Evolutionary conservation across 2,329 filamentous ascomycete genomes (phyloP).

Genomic region (Tothia fuscella): DNA sequence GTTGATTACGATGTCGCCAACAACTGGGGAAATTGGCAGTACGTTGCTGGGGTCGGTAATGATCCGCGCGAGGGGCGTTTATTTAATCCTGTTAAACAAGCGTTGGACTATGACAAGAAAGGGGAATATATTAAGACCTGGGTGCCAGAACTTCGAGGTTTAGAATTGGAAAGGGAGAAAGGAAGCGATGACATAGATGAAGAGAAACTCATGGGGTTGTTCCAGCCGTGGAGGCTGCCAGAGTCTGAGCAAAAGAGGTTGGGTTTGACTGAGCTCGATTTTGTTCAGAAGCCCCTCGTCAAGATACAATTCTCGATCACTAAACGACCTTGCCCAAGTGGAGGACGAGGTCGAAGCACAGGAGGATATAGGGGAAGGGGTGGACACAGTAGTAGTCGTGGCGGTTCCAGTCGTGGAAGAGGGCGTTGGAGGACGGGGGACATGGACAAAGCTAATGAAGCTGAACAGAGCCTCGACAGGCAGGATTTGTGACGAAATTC

Average conservation of each 20-base stretch:
- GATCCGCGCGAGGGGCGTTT: constrained; percentile 62
- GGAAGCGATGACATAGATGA: constrained; percentile 16
- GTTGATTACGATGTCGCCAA: constrained; percentile 64
- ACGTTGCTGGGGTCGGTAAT: constrained; percentile 67
- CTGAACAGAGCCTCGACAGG: too few species aligned
- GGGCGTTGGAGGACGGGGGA: constrained; percentile 5
- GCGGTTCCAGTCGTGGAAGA: constrained; percentile 5
- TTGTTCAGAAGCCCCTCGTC: constrained; percentile 56
- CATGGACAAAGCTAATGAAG: not conserved
- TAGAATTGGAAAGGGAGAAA: constrained; percentile 26
- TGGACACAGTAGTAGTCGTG: not conserved
- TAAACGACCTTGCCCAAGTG: constrained; percentile 7
- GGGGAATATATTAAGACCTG: constrained; percentile 61
- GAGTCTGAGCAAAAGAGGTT: constrained; percentile 45
- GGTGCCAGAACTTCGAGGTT: constrained; percentile 52
- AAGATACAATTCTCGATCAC: constrained; percentile 49
- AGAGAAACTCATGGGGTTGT: constrained; percentile 44
- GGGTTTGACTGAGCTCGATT: constrained; percentile 46
- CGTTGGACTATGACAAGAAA: constrained; percentile 60
- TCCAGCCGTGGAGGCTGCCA: constrained; percentile 57
- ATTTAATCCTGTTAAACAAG: constrained; percentile 75
- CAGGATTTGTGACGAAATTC: too few species aligned
- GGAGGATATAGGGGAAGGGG: constrained; percentile 8
- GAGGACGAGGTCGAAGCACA: constrained; percentile 7
- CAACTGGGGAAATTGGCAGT: constrained; percentile 80